These are phyloP conservation scores for Massarina eburnea DNA, from an alignment of 2,329 filamentous ascomycete genomes.

Conservation along the genomic window DNA sequence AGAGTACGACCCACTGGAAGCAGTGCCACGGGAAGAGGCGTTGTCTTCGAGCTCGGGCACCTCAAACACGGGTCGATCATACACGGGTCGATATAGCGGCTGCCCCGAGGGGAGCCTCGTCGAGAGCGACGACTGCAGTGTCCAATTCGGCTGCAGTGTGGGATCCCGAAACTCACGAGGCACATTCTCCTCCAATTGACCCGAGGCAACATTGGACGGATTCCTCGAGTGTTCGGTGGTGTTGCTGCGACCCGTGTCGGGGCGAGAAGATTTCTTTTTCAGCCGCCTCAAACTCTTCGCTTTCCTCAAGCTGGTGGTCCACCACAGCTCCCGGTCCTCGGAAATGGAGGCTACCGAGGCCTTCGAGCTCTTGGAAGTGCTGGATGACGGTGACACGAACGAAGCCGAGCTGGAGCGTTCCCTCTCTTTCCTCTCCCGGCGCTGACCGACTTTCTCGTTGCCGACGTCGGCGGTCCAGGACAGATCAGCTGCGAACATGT, in stretches of 20 bases:
- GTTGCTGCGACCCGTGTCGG: conserved; percentile 21
- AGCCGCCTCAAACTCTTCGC: conserved; percentile 29
- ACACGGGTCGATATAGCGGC: conserved; percentile 28
- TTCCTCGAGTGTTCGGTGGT: conserved; percentile 12
- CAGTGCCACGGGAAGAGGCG: conserved; percentile 30
- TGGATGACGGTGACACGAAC: conserved; percentile 24
- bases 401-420: conserved; percentile 26
- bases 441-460: conserved; percentile 42
- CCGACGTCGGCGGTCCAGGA: conserved; percentile 38
- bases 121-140: conserved; percentile 31
- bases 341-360: conserved; percentile 29
- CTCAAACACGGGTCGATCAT: conserved; percentile 28
- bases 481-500: conserved; percentile 44
- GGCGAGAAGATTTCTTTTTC: conserved; percentile 13
- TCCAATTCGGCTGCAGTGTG: conserved; percentile 32
- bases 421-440: conserved; percentile 36
- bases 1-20: conserved; percentile 29
- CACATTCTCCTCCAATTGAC: conserved; percentile 9
- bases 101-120: conserved; percentile 36
- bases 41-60: conserved; percentile 36
- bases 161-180: conserved; percentile 26
- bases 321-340: conserved; percentile 33
- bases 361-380: conserved; percentile 21
- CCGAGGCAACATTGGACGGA: conserved; percentile 10
- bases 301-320: conserved; percentile 37